Base-by-base conservation (phyloP, 192 early-diverging fungal species). In the Backusella tuberculispora region DNA sequence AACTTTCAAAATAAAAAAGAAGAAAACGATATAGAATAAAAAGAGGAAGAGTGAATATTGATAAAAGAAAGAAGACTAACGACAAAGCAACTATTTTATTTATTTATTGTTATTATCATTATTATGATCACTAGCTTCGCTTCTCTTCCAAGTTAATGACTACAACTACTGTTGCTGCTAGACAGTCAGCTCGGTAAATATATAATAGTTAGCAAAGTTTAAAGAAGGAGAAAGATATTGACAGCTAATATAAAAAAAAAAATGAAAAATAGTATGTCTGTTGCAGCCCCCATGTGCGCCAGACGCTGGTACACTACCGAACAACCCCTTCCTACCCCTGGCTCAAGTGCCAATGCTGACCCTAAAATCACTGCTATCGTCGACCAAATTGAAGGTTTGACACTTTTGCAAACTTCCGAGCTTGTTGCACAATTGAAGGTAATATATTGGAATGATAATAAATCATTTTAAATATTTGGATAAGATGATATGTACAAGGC, bases 341-440 rank as follows among this genome's bases (percentile, higher is more conserved):
- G 88, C 66, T 81, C 86, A 46, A 76, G 83, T 66, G 84, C 81
- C 50, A 83, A 81, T 26, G 81, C 76, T 21, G 85, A 86, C 70
- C 88, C 92, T 69, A 94, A 96, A 80, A 88, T 98, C 66, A 75
- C 88, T 17, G 83, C 88, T 40, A 96, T 99, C 76, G 96, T 97
- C 44, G 94, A 96, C 68, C 85, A 93, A 83, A 97, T 99, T 77
- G 89, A 95, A n/a, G 86, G 84, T 74, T 86, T 99, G 79, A 98
- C 92, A 21, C 87, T 99, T 78, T 84, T 98, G 53, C 94, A 99
- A 85, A 96, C 95, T n/a, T 92, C 95, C 29, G 88, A 91, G 66
- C 88, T 99, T 76, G 94, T 99, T 64, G 84, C 90, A 67, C 84
- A 88, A 73, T 87, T 99, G 73, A 99, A 99, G 92, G 93, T 95